Percentiles rank a stretch among this genome's conserved stretches.
These are phyloP conservation scores for Ustanciosporium gigantosporum DNA, from an alignment of 1,284 basidiomycete genomes.

Conservation along the genomic window DNA sequence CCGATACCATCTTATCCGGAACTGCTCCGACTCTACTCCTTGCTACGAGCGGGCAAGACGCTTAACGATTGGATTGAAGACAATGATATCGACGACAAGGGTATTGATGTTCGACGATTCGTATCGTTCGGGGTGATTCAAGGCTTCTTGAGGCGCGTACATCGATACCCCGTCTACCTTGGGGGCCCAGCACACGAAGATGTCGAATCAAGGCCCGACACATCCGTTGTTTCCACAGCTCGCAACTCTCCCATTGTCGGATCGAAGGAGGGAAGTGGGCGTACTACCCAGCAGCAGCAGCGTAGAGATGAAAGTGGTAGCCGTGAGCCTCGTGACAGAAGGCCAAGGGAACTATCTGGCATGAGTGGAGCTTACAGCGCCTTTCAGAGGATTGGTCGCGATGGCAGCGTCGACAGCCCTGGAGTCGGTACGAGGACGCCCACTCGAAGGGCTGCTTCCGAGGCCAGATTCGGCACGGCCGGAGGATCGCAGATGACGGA, in stretches of 20 bases:
- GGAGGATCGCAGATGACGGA: constrained; percentile 16
- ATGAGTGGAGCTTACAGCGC: constrained; percentile 21
- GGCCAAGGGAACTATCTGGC: constrained; percentile 28
- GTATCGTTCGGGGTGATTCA: constrained; percentile 99
- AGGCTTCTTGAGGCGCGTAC: constrained; percentile 88
- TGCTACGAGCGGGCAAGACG: constrained; percentile 80
- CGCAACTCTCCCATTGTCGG: constrained; percentile 24
- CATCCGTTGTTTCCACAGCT: constrained; percentile 13
- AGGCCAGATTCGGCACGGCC: constrained; percentile 19
- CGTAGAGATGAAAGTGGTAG: constrained; percentile 30
- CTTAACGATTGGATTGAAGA: constrained; percentile 87
- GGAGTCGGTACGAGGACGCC: constrained; percentile 14
- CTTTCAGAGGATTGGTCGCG: constrained; percentile 19
- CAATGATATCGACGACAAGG: constrained; percentile 67
- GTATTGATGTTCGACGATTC: constrained; percentile 88
- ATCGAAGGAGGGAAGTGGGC: neutral
- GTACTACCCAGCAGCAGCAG: neutral
- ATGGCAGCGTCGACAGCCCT: constrained; percentile 30
- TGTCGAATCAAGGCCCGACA: constrained; percentile 7
- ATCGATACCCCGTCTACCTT: constrained; percentile 82
- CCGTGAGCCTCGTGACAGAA: constrained; percentile 29
- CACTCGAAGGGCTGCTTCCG: constrained; percentile 3
- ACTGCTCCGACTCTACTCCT: constrained; percentile 80
- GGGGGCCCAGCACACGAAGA: constrained; percentile 5
- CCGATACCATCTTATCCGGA: constrained; percentile 60